These are phyloP conservation scores for Tanacetum coccineum DNA, from an alignment of 129 eudicot species.

Conservation along the genomic window DNA sequence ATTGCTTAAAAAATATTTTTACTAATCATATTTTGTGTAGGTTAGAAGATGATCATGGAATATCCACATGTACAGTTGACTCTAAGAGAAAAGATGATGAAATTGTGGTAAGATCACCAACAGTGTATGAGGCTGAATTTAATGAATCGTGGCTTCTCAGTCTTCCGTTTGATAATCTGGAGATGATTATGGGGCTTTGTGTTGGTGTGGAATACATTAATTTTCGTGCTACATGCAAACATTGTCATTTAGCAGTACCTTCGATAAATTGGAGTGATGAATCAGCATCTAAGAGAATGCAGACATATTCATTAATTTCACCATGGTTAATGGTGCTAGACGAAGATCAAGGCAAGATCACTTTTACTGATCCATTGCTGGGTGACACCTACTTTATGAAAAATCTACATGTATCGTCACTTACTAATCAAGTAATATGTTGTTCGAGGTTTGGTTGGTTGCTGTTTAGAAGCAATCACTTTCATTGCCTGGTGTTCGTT, in stretches of 20 bases:
- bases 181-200: slow-evolving; percentile 11
- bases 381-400: slow-evolving; percentile 19
- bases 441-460: slow-evolving; percentile 30
- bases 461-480: not conserved
- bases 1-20: not conserved
- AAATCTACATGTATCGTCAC: not conserved
- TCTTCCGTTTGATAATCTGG: slow-evolving; percentile 20
- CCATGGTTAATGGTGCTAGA: slow-evolving; percentile 24
- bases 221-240: slow-evolving; percentile 30
- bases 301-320: slow-evolving; percentile 9
- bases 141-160: not conserved
- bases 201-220: slow-evolving; percentile 30
- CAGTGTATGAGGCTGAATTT: not conserved
- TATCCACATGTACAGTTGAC: not conserved
- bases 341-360: not conserved
- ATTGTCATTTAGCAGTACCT: slow-evolving; percentile 16
- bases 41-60: slow-evolving; percentile 18
- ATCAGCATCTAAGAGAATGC: slow-evolving; percentile 7
- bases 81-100: slow-evolving; percentile 6
- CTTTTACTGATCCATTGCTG: slow-evolving; percentile 20
- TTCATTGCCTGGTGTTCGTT: not conserved
- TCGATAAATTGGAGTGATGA: slow-evolving; percentile 6
- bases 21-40: not conserved
- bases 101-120: not conserved
- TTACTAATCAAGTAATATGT: not conserved